A percentile compares a stretch with the other conserved stretches of the same genome.
phyloP scores from a whole-genome alignment of 2,329 filamentous ascomycete species.

The Diaporthe sp. region DNA sequence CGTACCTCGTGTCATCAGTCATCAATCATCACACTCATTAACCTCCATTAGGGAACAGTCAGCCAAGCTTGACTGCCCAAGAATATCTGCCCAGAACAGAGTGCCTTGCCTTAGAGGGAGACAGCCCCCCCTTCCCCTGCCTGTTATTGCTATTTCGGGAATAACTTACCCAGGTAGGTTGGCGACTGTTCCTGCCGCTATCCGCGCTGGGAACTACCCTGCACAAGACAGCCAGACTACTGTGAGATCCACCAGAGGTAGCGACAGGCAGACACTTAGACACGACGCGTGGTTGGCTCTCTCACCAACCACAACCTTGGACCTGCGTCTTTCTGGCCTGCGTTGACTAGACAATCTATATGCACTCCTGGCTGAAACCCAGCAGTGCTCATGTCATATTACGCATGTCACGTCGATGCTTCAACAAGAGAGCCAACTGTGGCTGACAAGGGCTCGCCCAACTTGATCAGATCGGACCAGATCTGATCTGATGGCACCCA shows the following conservation, averaged over 20 bases:
- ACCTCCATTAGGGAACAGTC: background rate
- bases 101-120: background rate
- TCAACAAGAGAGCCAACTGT: background rate
- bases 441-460: conserved; percentile 5
- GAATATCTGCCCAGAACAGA: background rate
- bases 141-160: conserved; percentile 24
- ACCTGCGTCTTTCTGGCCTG: background rate
- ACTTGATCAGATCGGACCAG: conserved; percentile 17
- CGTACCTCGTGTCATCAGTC: conserved; percentile 2
- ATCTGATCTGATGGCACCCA: conserved; percentile 7
- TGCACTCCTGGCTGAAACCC: conserved; percentile 22
- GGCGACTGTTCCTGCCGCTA: conserved; percentile 11
- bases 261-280: conserved; percentile 23
- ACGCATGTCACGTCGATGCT: conserved; percentile 2
- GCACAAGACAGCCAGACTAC: conserved; percentile 1
- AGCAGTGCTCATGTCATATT: conserved; percentile 14
- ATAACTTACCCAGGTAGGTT: background rate
- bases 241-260: conserved; percentile 7
- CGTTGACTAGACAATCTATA: background rate
- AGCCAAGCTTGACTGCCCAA: conserved; percentile 1
- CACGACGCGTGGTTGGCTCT: conserved; percentile 5
- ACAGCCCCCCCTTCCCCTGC: conserved; percentile 3
- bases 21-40: background rate
- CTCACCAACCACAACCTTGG: background rate
- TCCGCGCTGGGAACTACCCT: conserved; percentile 21